Percentiles rank a stretch among this genome's conserved stretches.
These are phyloP conservation scores for Paramarasmius palmivorus DNA, from an alignment of 1,284 basidiomycete genomes.

Conservation along the genomic window DNA sequence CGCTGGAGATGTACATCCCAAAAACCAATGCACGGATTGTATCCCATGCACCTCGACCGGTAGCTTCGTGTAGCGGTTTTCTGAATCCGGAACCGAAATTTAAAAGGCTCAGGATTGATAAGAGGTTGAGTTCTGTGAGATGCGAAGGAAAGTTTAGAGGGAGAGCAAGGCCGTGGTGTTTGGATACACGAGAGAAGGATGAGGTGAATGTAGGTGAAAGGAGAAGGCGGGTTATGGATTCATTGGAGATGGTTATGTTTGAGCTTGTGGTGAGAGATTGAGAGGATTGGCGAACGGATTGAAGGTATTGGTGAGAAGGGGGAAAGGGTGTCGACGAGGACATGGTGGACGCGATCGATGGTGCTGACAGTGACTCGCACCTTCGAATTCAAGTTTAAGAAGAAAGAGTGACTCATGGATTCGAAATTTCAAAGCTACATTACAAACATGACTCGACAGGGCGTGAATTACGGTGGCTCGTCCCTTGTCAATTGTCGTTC, in stretches of 20 bases:
- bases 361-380: too few species aligned
- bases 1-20: slow-evolving; percentile 67
- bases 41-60: slow-evolving; percentile 79
- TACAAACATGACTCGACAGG: too few species aligned
- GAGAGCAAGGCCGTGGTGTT: slow-evolving; percentile 66
- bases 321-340: neutral
- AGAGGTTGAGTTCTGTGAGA: slow-evolving; percentile 71
- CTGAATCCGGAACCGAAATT: slow-evolving; percentile 84
- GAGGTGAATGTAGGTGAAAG: slow-evolving; percentile 62
- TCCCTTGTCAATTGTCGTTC: too few species aligned
- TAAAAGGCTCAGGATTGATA: slow-evolving; percentile 71
- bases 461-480: too few species aligned
- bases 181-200: slow-evolving; percentile 63
- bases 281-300: too few species aligned
- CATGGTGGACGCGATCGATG: neutral
- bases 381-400: too few species aligned
- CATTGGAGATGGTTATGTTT: slow-evolving; percentile 49
- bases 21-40: slow-evolving; percentile 74
- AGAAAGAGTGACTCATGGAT: too few species aligned
- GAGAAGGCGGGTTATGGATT: slow-evolving; percentile 60
- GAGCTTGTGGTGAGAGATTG: neutral
- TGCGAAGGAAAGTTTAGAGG: slow-evolving; percentile 75
- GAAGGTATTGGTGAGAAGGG: neutral
- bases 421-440: too few species aligned
- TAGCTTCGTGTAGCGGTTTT: slow-evolving; percentile 63